Evolutionary conservation across 23 red algal species (phyloP).

Genomic region (Cyanidiococcus yangmingshanensis): DNA sequence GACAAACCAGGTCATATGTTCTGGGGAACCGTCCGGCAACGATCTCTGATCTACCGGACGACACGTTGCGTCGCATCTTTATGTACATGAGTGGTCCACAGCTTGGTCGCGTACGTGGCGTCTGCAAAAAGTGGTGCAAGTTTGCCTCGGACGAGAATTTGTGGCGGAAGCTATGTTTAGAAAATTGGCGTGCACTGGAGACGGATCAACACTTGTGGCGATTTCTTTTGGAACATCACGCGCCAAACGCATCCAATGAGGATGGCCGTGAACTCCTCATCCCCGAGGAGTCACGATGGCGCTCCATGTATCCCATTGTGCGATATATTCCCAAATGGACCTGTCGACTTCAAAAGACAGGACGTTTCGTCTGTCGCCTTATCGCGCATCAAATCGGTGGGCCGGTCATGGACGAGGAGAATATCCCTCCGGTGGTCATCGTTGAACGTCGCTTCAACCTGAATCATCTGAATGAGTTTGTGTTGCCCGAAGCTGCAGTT

Average conservation of each 20-base stretch:
- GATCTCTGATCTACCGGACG: conserved; percentile 51
- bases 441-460: conserved; percentile 97
- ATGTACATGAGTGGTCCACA: conserved; percentile 60
- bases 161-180: conserved; percentile 63
- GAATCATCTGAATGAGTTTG: conserved; percentile 80
- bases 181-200: conserved; percentile 64
- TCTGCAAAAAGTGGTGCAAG: conserved; percentile 69
- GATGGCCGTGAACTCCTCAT: conserved; percentile 2
- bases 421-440: conserved; percentile 54
- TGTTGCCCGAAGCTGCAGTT: conserved; percentile 73
- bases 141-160: conserved; percentile 71
- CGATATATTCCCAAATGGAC: conserved; percentile 35
- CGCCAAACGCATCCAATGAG: conserved; percentile 8
- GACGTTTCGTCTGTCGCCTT: conserved; percentile 91
- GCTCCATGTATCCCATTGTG: conserved; percentile 70
- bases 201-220: conserved; percentile 60
- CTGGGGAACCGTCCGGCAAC: not conserved
- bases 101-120: conserved; percentile 54
- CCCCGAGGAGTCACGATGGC: conserved; percentile 28
- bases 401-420: conserved; percentile 32
- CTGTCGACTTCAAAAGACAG: conserved; percentile 96
- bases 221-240: conserved; percentile 26
- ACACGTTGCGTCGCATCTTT: conserved; percentile 79
- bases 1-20: conserved; percentile 4
- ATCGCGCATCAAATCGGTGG: conserved; percentile 91